Evolutionary conservation across 208 protist species (phyloP).

Genomic region (Leishmania mexicana): DNA sequence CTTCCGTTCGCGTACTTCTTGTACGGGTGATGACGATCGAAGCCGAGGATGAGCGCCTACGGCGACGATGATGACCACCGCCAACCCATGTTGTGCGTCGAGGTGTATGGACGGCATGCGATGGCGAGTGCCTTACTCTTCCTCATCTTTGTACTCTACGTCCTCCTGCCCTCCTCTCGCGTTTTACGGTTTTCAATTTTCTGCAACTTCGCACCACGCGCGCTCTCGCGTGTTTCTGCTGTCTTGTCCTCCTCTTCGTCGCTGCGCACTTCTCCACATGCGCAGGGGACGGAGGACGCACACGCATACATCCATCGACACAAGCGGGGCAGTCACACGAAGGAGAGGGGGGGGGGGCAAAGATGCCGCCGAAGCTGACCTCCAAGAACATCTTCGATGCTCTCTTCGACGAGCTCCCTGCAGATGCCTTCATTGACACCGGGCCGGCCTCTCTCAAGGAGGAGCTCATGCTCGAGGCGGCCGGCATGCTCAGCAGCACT

Average conservation of each 20-base stretch:
- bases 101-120: neutral
- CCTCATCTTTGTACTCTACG: neutral
- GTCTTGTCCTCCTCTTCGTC: neutral
- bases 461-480: constrained; percentile 48
- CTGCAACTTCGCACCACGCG: no score
- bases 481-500: constrained; percentile 10
- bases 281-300: no score
- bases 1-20: neutral
- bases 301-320: neutral
- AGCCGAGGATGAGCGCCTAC: neutral
- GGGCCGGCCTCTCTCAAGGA: constrained; percentile 54
- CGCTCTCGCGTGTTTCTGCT: neutral
- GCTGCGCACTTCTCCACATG: neutral
- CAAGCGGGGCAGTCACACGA: neutral
- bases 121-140: neutral
- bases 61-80: neutral
- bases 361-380: constrained; percentile 46
- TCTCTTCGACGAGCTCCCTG: constrained; percentile 67
- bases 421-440: constrained; percentile 59
- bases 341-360: neutral
- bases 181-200: no score
- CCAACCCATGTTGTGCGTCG: neutral
- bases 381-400: constrained; percentile 80
- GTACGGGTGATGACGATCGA: neutral
- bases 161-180: neutral